A percentile compares a stretch with the other conserved stretches of the same genome.
Conservation (phyloP, 2,329 filamentous ascomycete species). For the Trichophyton benhamiae region DNA sequence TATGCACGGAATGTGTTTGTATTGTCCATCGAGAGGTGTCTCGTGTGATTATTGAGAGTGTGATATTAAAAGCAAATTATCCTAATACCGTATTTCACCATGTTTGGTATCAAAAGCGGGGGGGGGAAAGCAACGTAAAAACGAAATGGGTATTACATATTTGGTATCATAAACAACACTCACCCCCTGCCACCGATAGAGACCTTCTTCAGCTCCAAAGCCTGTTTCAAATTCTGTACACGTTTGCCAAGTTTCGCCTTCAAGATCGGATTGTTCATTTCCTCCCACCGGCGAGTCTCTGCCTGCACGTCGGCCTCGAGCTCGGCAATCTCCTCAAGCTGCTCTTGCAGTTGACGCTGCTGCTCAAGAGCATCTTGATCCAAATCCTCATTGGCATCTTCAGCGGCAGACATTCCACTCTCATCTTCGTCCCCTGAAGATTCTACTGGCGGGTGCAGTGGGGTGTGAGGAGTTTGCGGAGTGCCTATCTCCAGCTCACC, state of each 20-base stretch:
- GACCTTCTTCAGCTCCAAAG: slow-evolving; percentile 33
- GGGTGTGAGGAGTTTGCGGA: slow-evolving; percentile 23
- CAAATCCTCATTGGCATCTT: slow-evolving; percentile 24
- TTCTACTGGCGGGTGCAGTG: slow-evolving; percentile 25
- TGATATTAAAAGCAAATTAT: not conserved
- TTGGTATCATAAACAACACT: not conserved
- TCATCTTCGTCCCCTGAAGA: slow-evolving; percentile 31
- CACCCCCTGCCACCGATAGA: slow-evolving; percentile 26
- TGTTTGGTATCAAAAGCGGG: not conserved
- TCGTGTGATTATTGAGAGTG: too few species aligned
- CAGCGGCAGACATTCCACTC: slow-evolving; percentile 25
- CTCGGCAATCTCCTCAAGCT: slow-evolving; percentile 34
- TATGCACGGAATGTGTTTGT: too few species aligned
- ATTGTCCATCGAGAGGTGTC: too few species aligned
- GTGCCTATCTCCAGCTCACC: slow-evolving; percentile 18
- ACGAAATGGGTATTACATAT: not conserved
- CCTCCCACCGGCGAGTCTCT: slow-evolving; percentile 31
- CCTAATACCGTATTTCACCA: not conserved
- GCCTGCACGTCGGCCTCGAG: slow-evolving; percentile 29
- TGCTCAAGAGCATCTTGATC: slow-evolving; percentile 34
- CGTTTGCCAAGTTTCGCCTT: slow-evolving; percentile 34
- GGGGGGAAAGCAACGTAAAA: not conserved
- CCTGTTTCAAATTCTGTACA: slow-evolving; percentile 33
- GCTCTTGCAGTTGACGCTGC: slow-evolving; percentile 32
- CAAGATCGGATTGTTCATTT: slow-evolving; percentile 29